Conservation (phyloP, 306 rosid genomes). For the Dryas drummondii region DNA sequence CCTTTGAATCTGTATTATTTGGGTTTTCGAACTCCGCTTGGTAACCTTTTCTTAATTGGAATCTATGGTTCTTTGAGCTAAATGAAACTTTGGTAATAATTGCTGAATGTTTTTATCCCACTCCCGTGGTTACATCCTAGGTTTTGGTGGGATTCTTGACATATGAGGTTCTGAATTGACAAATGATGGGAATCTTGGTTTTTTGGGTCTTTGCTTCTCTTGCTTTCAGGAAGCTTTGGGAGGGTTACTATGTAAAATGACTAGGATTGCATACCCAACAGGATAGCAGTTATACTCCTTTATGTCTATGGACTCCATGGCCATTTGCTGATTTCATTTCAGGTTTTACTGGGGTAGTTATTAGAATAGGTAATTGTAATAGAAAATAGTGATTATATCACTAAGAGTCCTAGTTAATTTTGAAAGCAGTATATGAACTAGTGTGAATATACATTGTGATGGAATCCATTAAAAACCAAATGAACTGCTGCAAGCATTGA, state of each 20-base stretch:
- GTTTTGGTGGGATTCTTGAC: not conserved
- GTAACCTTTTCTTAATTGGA: not conserved
- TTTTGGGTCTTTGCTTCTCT: slow-evolving; percentile 6
- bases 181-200: not conserved
- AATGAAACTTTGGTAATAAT: not conserved
- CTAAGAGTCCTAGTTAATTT: not conserved
- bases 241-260: not conserved
- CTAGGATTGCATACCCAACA: not conserved
- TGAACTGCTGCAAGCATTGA: not conserved
- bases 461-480: not conserved
- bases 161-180: not conserved
- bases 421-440: not conserved
- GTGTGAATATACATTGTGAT: not conserved
- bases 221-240: not conserved
- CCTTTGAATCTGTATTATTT: not conserved
- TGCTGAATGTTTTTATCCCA: not conserved
- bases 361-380: not conserved
- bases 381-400: not conserved
- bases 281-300: not conserved
- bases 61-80: not conserved
- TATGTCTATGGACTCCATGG: not conserved
- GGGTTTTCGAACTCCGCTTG: not conserved
- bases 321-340: not conserved
- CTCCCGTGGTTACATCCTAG: not conserved
- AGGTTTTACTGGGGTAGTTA: not conserved